A percentile compares a stretch with the other conserved stretches of the same genome.
Evolutionary conservation across 2,329 filamentous ascomycete species (phyloP).

Genomic region (Aspergillus luchuensis): DNA sequence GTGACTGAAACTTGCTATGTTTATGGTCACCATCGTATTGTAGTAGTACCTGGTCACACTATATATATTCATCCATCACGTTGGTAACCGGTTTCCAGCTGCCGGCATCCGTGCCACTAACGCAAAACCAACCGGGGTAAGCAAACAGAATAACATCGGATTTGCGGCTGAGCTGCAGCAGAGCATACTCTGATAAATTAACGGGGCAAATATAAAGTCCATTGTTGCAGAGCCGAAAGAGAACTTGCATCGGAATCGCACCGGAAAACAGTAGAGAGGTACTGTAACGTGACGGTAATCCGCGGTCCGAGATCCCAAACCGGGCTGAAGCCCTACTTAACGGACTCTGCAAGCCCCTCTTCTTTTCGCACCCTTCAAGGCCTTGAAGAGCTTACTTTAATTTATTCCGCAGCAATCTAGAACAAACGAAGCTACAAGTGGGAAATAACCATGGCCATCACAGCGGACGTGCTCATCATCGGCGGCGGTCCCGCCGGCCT

Average conservation of each 20-base stretch:
- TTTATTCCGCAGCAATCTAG: too few relatives aligned
- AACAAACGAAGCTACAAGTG: background rate
- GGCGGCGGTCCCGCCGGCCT: slow-evolving; percentile 57
- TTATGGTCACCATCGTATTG: too few relatives aligned
- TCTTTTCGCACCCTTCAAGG: background rate
- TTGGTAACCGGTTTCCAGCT: too few relatives aligned
- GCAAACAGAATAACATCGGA: background rate
- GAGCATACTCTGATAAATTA: background rate
- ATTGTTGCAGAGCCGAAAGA: too few relatives aligned
- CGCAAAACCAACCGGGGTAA: background rate
- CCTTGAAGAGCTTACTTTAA: too few relatives aligned
- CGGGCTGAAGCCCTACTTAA: slow-evolving; percentile 1
- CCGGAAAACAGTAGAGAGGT: background rate
- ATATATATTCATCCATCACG: background rate
- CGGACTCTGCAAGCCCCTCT: background rate
- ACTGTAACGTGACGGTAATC: background rate
- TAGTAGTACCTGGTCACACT: background rate
- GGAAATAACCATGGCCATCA: background rate
- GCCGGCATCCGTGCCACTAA: too few relatives aligned
- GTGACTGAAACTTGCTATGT: too few relatives aligned
- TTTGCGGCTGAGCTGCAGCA: background rate
- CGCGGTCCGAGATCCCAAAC: slow-evolving; percentile 1
- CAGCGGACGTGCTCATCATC: slow-evolving; percentile 52
- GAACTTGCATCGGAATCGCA: too few relatives aligned
- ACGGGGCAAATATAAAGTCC: too few relatives aligned